phyloP scores from a whole-genome alignment of 2,329 filamentous ascomycete species.

The Teratosphaeria nubilosa region DNA sequence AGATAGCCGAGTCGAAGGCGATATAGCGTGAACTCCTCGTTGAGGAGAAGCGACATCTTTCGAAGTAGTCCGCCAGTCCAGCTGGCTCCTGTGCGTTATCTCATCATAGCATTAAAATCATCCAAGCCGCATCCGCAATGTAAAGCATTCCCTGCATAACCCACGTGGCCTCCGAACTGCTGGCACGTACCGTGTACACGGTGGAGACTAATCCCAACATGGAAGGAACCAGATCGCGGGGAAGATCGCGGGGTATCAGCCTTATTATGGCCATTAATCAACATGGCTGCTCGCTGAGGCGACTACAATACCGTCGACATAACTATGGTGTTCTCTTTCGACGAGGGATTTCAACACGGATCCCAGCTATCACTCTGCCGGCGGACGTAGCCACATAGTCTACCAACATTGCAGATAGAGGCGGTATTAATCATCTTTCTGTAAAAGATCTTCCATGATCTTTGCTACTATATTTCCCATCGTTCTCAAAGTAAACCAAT shows the following conservation, averaged over 20 bases:
- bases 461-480: too few species aligned
- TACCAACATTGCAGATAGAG: too few species aligned
- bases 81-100: not conserved
- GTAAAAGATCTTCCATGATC: too few species aligned
- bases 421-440: too few species aligned
- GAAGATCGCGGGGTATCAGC: not conserved
- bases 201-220: not conserved
- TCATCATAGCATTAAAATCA: not conserved
- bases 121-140: not conserved
- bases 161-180: not conserved
- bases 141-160: not conserved
- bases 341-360: too few species aligned
- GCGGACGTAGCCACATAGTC: too few species aligned
- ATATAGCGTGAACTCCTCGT: conserved; percentile 59
- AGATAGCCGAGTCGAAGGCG: conserved; percentile 74
- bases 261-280: not conserved
- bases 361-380: too few species aligned
- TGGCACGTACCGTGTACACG: not conserved
- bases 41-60: conserved; percentile 29
- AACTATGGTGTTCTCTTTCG: too few species aligned
- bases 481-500: not conserved
- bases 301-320: not conserved
- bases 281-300: not conserved
- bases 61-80: not conserved
- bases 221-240: not conserved